These are phyloP conservation scores for Cornus controversa DNA, from an alignment of 148 eudicot genomes.

Conservation along the genomic window DNA sequence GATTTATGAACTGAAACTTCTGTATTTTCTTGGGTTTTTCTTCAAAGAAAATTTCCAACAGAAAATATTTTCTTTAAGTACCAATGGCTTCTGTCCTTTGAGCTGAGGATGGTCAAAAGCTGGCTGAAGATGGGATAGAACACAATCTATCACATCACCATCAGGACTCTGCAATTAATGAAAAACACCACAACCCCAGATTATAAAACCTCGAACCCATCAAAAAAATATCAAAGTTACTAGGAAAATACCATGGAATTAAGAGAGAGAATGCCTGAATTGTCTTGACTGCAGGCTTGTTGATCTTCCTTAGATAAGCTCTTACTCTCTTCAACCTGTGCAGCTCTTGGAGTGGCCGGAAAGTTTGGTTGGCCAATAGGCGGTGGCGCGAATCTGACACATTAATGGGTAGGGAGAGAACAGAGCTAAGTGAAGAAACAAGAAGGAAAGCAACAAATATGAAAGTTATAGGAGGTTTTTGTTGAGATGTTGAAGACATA, in stretches of 20 bases:
- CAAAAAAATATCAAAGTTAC: background rate
- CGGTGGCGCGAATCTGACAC: no score
- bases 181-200: slow-evolving; percentile 9
- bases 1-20: background rate
- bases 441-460: slow-evolving; percentile 47
- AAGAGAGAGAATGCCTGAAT: slow-evolving; percentile 58
- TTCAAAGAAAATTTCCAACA: background rate
- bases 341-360: slow-evolving; percentile 57
- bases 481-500: slow-evolving; percentile 23
- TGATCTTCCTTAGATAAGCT: slow-evolving; percentile 65
- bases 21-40: background rate
- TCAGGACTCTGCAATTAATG: slow-evolving; percentile 86
- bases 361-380: slow-evolving; percentile 42
- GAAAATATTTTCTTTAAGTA: slow-evolving; percentile 15
- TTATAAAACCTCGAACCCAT: slow-evolving; percentile 6
- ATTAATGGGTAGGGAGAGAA: no score
- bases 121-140: slow-evolving; percentile 84
- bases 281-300: slow-evolving; percentile 84
- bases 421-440: slow-evolving; percentile 31
- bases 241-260: background rate
- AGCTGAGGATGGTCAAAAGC: slow-evolving; percentile 97
- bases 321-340: slow-evolving; percentile 53
- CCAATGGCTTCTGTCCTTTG: slow-evolving; percentile 82
- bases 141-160: slow-evolving; percentile 93
- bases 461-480: slow-evolving; percentile 32